These are phyloP conservation scores for Rhizomucor miehei DNA, from an alignment of 371 early-diverging fungal genomes.

Conservation along the genomic window DNA sequence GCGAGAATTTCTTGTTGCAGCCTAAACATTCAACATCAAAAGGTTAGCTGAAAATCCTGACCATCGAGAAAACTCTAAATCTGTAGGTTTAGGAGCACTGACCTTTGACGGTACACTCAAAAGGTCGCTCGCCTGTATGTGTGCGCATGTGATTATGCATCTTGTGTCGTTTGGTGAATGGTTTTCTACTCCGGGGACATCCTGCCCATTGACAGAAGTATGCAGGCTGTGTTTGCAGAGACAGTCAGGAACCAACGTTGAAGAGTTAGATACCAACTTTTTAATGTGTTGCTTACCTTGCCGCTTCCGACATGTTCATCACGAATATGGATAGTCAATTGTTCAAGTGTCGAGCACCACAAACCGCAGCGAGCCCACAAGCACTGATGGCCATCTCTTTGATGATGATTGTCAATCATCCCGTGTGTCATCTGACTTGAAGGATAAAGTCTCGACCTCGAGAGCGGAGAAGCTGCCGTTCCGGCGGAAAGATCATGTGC, in stretches of 20 bases:
- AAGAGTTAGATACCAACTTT: too few relatives aligned
- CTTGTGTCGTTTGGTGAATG: conserved; percentile 87
- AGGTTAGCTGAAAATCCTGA: too few relatives aligned
- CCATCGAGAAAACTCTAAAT: too few relatives aligned
- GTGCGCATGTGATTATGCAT: conserved; percentile 86
- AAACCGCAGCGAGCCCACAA: conserved; percentile 12
- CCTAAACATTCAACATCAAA: conserved; percentile 22
- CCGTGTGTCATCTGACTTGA: too few relatives aligned
- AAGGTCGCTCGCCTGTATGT: conserved; percentile 82
- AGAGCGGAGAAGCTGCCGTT: background rate
- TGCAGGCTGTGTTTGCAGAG: conserved; percentile 46
- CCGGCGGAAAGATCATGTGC: conserved; percentile 5
- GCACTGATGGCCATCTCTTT: conserved; percentile 8
- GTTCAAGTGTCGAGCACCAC: conserved; percentile 10
- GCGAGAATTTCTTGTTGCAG: conserved; percentile 82
- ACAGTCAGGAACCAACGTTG: too few relatives aligned
- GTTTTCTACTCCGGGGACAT: conserved; percentile 69
- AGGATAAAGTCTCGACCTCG: too few relatives aligned
- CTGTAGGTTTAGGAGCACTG: too few relatives aligned
- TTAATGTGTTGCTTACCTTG: conserved; percentile 14
- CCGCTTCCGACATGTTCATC: conserved; percentile 23
- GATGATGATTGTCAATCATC: background rate
- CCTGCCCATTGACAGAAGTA: conserved; percentile 83
- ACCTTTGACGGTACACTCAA: conserved; percentile 29
- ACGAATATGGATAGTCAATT: conserved; percentile 18